phyloP scores from a whole-genome alignment of 2,329 filamentous ascomycete species.

The Clarireedia hainanense region DNA sequence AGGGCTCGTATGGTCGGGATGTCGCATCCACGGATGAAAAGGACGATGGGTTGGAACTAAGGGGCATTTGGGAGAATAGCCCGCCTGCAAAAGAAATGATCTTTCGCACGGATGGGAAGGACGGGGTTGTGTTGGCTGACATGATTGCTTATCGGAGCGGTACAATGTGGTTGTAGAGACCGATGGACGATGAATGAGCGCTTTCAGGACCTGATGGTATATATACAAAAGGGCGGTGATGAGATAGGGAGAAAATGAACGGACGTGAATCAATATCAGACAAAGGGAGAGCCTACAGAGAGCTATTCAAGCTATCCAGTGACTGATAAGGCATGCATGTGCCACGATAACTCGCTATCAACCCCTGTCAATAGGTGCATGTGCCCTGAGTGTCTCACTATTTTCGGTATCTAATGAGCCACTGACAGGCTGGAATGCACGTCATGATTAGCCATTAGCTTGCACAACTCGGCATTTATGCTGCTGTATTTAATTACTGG shows the following conservation, averaged over 20 bases:
- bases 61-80: constrained; percentile 21
- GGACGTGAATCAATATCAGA: not conserved
- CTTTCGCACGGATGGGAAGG: constrained; percentile 18
- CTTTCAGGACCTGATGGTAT: not conserved
- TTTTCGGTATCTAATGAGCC: no score
- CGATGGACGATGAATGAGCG: no score
- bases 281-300: not conserved
- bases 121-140: constrained; percentile 1
- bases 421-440: not conserved
- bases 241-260: not conserved
- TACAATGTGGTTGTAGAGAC: not conserved
- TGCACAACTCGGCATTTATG: not conserved
- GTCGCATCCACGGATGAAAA: not conserved
- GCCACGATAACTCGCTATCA: not conserved
- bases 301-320: not conserved
- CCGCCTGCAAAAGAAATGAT: constrained; percentile 19
- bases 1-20: constrained; percentile 2
- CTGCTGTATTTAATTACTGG: not conserved
- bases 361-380: not conserved
- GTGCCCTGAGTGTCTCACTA: constrained; percentile 7
- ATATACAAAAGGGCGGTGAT: not conserved
- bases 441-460: not conserved
- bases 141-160: not conserved
- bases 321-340: constrained; percentile 1
- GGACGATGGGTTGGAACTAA: constrained; percentile 8